A percentile compares a stretch with the other conserved stretches of the same genome.
Evolutionary conservation across 1,139 yeast species (phyloP).

Genomic region (Taphrina deformans): DNA sequence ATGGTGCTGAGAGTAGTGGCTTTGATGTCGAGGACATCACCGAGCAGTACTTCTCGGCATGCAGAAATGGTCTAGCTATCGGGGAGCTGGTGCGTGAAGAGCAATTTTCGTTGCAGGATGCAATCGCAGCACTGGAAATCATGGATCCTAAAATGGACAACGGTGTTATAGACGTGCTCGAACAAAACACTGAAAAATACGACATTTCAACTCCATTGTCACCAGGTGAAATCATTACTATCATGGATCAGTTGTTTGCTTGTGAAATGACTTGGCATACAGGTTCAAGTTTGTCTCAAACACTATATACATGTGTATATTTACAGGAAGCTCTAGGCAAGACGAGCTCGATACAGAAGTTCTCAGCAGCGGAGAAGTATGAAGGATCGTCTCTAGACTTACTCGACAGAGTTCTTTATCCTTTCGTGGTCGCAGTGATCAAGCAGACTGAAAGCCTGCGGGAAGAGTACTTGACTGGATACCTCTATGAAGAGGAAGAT

Average conservation of each 20-base stretch:
- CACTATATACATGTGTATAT: constrained; percentile 33
- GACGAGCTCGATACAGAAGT: not conserved
- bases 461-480: constrained; percentile 22
- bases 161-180: constrained; percentile 28
- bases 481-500: constrained; percentile 34
- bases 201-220: constrained; percentile 6
- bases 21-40: constrained; percentile 6
- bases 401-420: constrained; percentile 24
- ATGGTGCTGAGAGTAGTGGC: not conserved
- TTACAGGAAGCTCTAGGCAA: constrained; percentile 19
- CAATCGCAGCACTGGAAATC: constrained; percentile 36
- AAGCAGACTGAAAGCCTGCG: constrained; percentile 18
- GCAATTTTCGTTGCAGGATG: constrained; percentile 33
- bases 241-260: constrained; percentile 33
- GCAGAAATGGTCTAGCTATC: constrained; percentile 10
- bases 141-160: constrained; percentile 38
- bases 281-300: constrained; percentile 33
- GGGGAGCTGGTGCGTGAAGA: constrained; percentile 34
- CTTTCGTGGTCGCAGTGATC: constrained; percentile 30
- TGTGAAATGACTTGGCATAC: constrained; percentile 35
- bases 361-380: not conserved
- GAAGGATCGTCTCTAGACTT: not conserved
- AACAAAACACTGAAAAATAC: not conserved
- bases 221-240: constrained; percentile 5
- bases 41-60: not conserved